Base-by-base conservation (phyloP, 352 stramenopile genomes). In the Phytophthora colocasiae region DNA sequence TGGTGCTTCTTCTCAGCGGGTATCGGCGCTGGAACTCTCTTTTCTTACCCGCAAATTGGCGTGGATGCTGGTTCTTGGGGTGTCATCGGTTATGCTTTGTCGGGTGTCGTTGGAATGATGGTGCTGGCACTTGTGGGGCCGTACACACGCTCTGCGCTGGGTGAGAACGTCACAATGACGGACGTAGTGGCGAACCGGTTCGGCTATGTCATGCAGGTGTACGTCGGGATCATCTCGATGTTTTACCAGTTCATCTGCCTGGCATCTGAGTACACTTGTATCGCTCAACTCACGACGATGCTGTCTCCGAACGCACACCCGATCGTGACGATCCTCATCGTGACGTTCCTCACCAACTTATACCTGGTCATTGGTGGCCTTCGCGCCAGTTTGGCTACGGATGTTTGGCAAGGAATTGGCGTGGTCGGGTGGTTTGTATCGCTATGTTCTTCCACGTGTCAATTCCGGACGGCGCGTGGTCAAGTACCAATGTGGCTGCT, bases 181-280 rank as follows among this genome's bases (percentile, higher is more conserved):
- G 83, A 93, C 63, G 88, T 87, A 29, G 74, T 57, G 1, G 57
- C 73, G 9, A 75, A 87, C 41, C 80, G 83, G 26, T 94, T 88
- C 52, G 83, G 83, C 29, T 78, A 81, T 43, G 41, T 74, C 19
- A 90, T 90, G 80, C 83, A 93, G 44, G 66, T 83, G 9, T 91
- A 91, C 71, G 69, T 90, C 22, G 70, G 72, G 14, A 66, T 88
- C 56, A 83, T 92, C 45, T 79, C 85, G 15, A 69, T 91, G 36
- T 92, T 94, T 50, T 92, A 89, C 77, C 85, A 94, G 72, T 91
- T 93, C 56, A 90, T 93, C 71, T 93, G 80, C 39, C 63, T 93
- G 17, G 80, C 77, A 5, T 91, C 83, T 5, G 85, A 93, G 65
- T 67, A 90, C 56, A 92, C 85, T 38, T 80, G 57, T 6, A 85